Evolutionary conservation across 495 filamentous ascomycete species (phyloP).

Genomic region (Hypoxylon perforatum): DNA sequence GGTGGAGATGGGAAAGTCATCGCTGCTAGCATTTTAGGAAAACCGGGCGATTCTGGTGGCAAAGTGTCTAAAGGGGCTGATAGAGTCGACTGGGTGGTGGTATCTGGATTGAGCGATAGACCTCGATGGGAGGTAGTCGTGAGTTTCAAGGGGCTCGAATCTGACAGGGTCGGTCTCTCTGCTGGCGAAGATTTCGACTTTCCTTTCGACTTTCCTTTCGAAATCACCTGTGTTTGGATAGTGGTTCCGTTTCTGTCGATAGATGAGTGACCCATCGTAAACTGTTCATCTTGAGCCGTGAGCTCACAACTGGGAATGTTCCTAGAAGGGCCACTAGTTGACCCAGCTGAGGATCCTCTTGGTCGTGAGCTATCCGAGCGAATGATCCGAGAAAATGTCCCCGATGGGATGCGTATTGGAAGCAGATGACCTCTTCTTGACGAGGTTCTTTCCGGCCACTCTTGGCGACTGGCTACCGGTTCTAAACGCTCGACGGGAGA

Average conservation of each 20-base stretch:
- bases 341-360: not conserved
- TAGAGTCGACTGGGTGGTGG: slow-evolving; percentile 8
- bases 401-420: not conserved
- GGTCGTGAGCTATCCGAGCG: not conserved
- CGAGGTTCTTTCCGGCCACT: slow-evolving; percentile 28
- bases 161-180: not conserved
- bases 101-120: slow-evolving; percentile 3
- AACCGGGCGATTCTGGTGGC: slow-evolving; percentile 40
- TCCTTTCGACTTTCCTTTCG: not conserved
- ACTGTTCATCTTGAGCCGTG: not conserved
- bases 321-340: not conserved
- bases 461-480: not conserved
- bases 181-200: not conserved
- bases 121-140: not conserved
- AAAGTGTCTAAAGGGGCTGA: slow-evolving; percentile 17
- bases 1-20: slow-evolving; percentile 41
- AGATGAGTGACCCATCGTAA: not conserved
- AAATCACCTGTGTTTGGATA: not conserved
- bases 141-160: not conserved
- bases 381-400: not conserved
- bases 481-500: slow-evolving; percentile 4
- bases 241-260: not conserved
- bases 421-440: slow-evolving; percentile 16
- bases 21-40: slow-evolving; percentile 41
- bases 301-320: not conserved